Conservation (phyloP, 2,329 filamentous ascomycete genomes). For the Neopestalotiopsis rosae region DNA sequence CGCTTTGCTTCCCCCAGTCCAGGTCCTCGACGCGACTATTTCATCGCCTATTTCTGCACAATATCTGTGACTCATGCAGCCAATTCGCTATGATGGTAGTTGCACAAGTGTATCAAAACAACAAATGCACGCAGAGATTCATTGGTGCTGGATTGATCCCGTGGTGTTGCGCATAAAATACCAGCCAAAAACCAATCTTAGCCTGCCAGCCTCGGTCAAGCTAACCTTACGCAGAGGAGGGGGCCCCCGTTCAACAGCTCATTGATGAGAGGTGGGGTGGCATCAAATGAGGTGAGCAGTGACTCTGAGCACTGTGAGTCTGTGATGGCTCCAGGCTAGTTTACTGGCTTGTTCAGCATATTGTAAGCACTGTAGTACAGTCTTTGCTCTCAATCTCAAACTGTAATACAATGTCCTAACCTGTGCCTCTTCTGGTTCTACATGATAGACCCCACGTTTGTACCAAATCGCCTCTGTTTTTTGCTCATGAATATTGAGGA, state of each 20-base stretch:
- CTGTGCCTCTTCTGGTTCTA: neutral
- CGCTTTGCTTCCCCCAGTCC: neutral
- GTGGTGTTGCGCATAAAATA: constrained; percentile 28
- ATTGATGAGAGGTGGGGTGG: neutral
- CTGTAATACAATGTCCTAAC: neutral
- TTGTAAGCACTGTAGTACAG: neutral
- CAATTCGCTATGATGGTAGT: neutral
- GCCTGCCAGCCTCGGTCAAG: constrained; percentile 22
- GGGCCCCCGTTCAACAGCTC: constrained; percentile 20
- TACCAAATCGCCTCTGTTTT: neutral
- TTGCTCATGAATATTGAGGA: neutral
- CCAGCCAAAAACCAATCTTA: constrained; percentile 28
- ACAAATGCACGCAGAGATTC: neutral
- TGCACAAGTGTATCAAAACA: constrained; percentile 6
- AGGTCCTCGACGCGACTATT: neutral
- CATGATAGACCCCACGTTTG: neutral
- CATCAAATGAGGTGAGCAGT: neutral
- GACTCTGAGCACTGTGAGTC: neutral
- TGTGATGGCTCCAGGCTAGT: neutral
- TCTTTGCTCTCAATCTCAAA: neutral
- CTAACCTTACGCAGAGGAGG: constrained; percentile 18
- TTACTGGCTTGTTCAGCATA: neutral
- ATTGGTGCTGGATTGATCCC: neutral
- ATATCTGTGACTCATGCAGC: neutral
- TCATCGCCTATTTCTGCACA: neutral